Evolutionary conservation across 257 asterid genomes (phyloP), one percentile per base, ranked within the genome.

Genomic region (Solanum corneliomulleri): DNA sequence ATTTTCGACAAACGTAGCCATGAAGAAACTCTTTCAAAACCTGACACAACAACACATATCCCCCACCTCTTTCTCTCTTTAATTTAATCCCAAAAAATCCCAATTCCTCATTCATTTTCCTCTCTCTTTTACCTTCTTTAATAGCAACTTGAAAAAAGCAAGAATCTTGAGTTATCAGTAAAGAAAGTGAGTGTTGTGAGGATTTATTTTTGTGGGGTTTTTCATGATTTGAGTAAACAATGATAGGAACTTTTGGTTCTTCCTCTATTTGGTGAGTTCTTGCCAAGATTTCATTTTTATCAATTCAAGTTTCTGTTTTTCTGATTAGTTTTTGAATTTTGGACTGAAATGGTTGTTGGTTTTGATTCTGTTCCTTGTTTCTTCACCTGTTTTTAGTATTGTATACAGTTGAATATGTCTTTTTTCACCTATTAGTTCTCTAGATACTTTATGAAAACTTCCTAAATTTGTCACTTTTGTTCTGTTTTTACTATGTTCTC

Each of bases 1-100:
- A 70, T 88, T 91, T 89, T 88, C 92, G 93, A 89, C 95, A 68
- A 92, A 86, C 90, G 91, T 91, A 89, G 92, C 92, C 90, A 90
- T 88, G 86, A 92, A 86, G 89, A 74, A 88, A 86, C 60, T 76
- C 88, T 89, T 82, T 83, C 84, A 86, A 18, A 85, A 47, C 41
- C 91, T 64, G 71, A 88, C 87, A 87, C 44, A 52, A 11, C 37
- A 25, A 56, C 89, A 16, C 78, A 29, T 81, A 47, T 18, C 58
- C 27, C 49, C 6, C 60, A 33, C 18, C 92, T n/a, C 86, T 70
- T 74, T 37, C 88, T 56, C 13, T 39, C 86, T 75, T 85, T 33
- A 78, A 77, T 71, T 66, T 27, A 68, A 25, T 23, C 81, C 44
- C 16, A 64, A 13, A 47, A 47, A 66, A 42, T 41, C 27, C 29